phyloP scores from a whole-genome alignment of 2,329 filamentous ascomycete species.

The Sporothrix humicola region DNA sequence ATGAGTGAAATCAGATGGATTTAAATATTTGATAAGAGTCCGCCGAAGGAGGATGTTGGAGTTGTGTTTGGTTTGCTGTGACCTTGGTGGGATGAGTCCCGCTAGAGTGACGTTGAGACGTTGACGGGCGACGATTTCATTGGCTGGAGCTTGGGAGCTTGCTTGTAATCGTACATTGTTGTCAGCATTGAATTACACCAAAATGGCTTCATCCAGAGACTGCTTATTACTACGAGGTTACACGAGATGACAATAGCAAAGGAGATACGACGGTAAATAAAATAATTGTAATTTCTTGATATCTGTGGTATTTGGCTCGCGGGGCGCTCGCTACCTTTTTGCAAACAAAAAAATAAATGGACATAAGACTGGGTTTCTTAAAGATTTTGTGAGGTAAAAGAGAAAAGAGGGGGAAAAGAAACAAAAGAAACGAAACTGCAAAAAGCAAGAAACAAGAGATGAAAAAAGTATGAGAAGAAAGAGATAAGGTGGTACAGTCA shows the following conservation, averaged over 20 bases:
- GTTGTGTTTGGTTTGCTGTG: background rate
- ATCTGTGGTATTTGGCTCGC: slow-evolving; percentile 26
- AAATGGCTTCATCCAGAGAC: background rate
- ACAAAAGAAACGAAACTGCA: background rate
- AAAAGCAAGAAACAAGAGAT: too few relatives aligned
- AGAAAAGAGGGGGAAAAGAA: background rate
- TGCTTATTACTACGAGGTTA: background rate
- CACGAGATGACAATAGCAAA: slow-evolving; percentile 3
- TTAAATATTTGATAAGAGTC: too few relatives aligned
- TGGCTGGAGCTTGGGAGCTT: slow-evolving; percentile 19
- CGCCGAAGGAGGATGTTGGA: background rate
- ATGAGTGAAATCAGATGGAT: too few relatives aligned
- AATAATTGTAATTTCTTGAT: slow-evolving; percentile 15
- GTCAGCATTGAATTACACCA: background rate
- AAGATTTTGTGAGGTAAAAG: background rate
- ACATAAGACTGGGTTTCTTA: background rate
- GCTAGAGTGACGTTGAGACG: background rate
- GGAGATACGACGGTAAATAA: background rate
- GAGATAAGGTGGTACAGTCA: too few relatives aligned
- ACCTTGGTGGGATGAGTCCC: slow-evolving; percentile 24
- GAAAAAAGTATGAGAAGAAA: too few relatives aligned
- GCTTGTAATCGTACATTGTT: background rate
- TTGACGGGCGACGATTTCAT: background rate
- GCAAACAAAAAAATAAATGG: background rate
- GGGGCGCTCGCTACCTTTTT: slow-evolving; percentile 24